Evolutionary conservation across 1,139 yeast species (phyloP), one percentile per base, ranked within the genome.

Genomic region (Spathaspora sp.): DNA sequence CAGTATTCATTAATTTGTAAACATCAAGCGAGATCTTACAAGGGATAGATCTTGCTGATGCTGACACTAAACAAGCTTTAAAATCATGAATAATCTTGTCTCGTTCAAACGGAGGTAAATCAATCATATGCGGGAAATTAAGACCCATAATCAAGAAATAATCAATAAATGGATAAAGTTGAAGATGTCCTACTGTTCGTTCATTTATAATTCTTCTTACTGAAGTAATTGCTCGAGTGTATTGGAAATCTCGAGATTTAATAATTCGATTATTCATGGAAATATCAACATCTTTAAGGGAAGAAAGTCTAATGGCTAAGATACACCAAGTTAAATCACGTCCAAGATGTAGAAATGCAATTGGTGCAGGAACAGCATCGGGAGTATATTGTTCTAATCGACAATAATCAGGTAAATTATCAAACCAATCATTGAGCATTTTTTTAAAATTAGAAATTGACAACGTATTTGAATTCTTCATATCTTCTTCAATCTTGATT

Each of bases 51-150:
- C 46, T 42, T 18, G 31, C 34, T 9, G 59, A 50, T 6, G 51
- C 50, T 20, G 43, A 44, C 4, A 45, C 47, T 13, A 59, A 43
- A 8, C 56, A 43, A 24, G 41, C 40, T 42, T 50, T 47, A 31
- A 56, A 47, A 8, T 51, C 57, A 38, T 45, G 46, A 33, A 47
- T 43, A 46, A 51, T 51, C 16, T 43, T 18, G 10, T 50, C 55
- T 20, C 49, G 47, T 23, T 49, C 47, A 11, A 49, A 52, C n/a
- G 41, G 33, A 3, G 18, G 16, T 33, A 57, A 49, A 23, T 46
- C 48, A 52, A 59, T 50, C 64, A 59, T 59, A 26, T 53, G 47
- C 2, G 64, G 63, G 45, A 59, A 59, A 43, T 56, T 54, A 29
- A 57, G 45, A 13, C 54, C 49, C 58, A 60, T 53, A 7, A 55